These are phyloP conservation scores for Thelonectria olida DNA, from an alignment of 2,329 filamentous ascomycete species.

Conservation along the genomic window DNA sequence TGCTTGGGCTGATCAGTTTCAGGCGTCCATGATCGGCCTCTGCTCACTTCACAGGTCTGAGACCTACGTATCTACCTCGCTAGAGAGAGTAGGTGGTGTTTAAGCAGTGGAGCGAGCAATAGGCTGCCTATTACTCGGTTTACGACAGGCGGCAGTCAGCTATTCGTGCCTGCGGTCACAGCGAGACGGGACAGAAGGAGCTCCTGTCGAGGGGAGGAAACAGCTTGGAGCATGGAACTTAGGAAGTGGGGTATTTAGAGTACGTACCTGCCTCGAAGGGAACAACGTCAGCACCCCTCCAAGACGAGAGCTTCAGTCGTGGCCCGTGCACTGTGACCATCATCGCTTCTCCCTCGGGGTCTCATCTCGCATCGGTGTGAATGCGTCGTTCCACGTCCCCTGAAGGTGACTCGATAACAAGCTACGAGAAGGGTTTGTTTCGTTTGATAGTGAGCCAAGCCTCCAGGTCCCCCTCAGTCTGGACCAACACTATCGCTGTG, in stretches of 20 bases:
- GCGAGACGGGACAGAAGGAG: background rate
- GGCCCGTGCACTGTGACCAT: conserved; percentile 33
- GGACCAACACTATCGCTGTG: background rate
- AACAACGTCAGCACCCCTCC: conserved; percentile 37
- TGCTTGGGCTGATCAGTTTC: too few relatives aligned
- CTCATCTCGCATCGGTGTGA: conserved; percentile 18
- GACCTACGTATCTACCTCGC: too few relatives aligned
- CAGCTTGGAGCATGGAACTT: background rate
- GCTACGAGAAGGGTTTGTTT: background rate
- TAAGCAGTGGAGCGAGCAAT: too few relatives aligned
- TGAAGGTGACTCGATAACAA: conserved; percentile 35
- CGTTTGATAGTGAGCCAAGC: conserved; percentile 23
- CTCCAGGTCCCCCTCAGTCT: conserved; percentile 4
- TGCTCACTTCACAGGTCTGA: too few relatives aligned
- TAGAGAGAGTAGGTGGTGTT: too few relatives aligned
- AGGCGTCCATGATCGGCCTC: too few relatives aligned
- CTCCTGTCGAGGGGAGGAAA: too few relatives aligned
- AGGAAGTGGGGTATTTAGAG: conserved; percentile 10
- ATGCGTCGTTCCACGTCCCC: conserved; percentile 27
- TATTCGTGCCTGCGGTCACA: background rate
- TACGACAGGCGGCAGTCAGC: background rate
- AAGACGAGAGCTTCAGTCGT: conserved; percentile 28
- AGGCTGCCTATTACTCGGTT: background rate
- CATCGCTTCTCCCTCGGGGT: conserved; percentile 13
- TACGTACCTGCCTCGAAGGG: conserved; percentile 23